Evolutionary conservation across 805 yeast genomes (phyloP), one percentile per base, ranked within the genome.

Genomic region (Metschnikowia picachoensis): DNA sequence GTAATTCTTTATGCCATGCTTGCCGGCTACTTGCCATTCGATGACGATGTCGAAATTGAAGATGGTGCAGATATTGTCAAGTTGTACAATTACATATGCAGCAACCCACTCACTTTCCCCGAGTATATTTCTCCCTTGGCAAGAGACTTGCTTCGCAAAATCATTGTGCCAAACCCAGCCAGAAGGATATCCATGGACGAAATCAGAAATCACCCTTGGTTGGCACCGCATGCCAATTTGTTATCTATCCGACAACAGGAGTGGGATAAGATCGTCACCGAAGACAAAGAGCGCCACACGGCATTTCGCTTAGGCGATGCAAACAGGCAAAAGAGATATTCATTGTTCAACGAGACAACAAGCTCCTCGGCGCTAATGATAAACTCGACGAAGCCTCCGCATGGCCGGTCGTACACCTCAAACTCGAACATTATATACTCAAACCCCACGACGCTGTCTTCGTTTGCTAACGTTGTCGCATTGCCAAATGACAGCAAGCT

Each of bases 21-120:
- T 40, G 92, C 98, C 0, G 99, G 99, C 2, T 94, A 94, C 65
- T 74, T 94, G 50, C 99, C 99, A 1, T 94, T 89, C 73, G 99
- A 94, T 61, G 99, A 94, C 66, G 99, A 94, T 64, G 94, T 96
- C 16, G 85, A 86, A 44, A 94, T 94, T 61, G 98, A 97, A 31
- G 97, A 92, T 62, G 96, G 97, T 42, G 87, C 91, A 46, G 95
- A 94, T 66, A 92, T 94, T 60, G 87, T 91, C 17, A 83, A 85
- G 61, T 74, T 94, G 49, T 94, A 94, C 69, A 87, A 85, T 60
- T 94, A 94, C 68, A 94, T 94, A 53, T 89, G 97, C 20, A 77
- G 83, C 42, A 89, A 97, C 1, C 88, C 96, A 4, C 73, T 94
- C 58, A 94, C 97, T 4, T 94, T 94, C 67, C 99, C 99, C 0